A percentile compares a stretch with the other conserved stretches of the same genome.
Conservation (phyloP, 257 asterid species). For the Marsdenia floribunda region DNA sequence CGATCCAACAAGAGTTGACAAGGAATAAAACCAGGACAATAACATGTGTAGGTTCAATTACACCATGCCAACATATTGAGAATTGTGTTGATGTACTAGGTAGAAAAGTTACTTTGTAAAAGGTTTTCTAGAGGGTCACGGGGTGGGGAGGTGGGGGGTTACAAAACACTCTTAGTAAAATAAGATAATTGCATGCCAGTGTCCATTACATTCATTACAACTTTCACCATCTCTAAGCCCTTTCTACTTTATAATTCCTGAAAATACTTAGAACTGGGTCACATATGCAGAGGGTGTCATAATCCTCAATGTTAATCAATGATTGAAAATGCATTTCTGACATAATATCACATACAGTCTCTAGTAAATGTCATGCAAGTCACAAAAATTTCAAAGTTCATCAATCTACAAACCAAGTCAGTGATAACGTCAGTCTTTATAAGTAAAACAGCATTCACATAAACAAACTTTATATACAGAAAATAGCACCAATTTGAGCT, state of each 20-base stretch:
- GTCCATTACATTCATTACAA: too few species aligned
- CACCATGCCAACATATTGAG: background rate
- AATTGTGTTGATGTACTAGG: too few species aligned
- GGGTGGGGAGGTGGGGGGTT: too few species aligned
- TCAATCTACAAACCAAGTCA: background rate
- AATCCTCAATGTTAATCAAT: background rate
- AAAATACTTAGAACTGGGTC: background rate
- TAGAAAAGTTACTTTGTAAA: too few species aligned
- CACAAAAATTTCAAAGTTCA: background rate
- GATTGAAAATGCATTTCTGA: background rate
- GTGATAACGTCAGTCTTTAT: background rate
- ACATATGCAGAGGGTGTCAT: background rate
- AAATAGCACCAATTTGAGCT: background rate
- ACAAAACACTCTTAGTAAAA: too few species aligned
- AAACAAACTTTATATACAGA: background rate
- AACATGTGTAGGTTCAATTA: too few species aligned
- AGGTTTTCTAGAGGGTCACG: too few species aligned
- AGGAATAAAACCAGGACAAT: too few species aligned
- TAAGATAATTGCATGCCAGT: too few species aligned
- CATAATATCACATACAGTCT: background rate
- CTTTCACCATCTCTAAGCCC: too few species aligned
- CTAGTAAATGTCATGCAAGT: background rate
- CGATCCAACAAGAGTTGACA: background rate
- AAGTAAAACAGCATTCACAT: background rate
- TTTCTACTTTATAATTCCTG: too few species aligned